phyloP scores from a whole-genome alignment of 306 rosid genomes.

The Pterocarpus macrocarpus region DNA sequence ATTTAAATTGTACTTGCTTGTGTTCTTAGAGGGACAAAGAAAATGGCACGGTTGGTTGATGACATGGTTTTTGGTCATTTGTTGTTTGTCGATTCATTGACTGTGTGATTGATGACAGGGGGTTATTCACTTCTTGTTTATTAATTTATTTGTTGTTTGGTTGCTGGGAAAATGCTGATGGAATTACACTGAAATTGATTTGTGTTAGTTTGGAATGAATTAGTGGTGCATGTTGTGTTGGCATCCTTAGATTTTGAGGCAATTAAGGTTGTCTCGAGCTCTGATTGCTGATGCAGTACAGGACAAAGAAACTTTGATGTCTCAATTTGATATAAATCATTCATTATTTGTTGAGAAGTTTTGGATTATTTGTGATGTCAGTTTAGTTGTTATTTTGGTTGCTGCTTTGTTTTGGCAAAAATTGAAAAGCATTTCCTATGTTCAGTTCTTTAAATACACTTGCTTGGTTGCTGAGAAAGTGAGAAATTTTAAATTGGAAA shows the following conservation, averaged over 20 bases:
- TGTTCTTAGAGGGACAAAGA: too few relatives aligned
- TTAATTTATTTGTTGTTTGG: neutral
- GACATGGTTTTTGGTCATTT: neutral
- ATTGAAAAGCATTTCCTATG: neutral
- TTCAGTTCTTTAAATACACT: neutral
- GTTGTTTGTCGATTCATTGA: neutral
- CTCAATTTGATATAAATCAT: neutral
- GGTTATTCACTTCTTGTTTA: neutral
- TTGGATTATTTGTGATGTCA: neutral
- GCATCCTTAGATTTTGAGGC: neutral
- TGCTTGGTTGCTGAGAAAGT: neutral
- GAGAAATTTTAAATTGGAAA: neutral
- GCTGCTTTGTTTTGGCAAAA: neutral
- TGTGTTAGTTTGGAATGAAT: constrained; percentile 3
- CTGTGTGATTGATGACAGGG: too few relatives aligned
- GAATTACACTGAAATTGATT: neutral
- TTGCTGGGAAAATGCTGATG: neutral
- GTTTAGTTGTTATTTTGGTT: neutral
- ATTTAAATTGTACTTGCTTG: too few relatives aligned
- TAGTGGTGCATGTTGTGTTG: neutral
- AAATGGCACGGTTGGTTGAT: neutral
- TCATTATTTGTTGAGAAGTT: neutral
- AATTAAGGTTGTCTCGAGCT: neutral
- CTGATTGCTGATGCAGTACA: neutral
- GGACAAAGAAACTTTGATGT: neutral